Evolutionary conservation across 352 stramenopile species (phyloP), one percentile per base, ranked within the genome.

Genomic region (Thalassiosira delicatula): DNA sequence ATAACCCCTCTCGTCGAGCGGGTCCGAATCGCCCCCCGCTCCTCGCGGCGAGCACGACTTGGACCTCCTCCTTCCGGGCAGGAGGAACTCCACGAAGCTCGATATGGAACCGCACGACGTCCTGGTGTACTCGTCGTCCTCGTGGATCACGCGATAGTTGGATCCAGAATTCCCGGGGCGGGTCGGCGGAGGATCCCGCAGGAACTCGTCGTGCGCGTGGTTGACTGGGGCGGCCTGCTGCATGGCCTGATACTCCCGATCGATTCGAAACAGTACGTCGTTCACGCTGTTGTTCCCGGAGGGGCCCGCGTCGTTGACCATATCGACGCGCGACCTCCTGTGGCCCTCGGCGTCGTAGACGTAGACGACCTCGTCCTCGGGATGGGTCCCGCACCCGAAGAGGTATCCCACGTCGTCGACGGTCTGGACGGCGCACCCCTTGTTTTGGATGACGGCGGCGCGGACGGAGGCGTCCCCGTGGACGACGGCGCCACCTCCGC

Each of bases 371-470:
- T 79, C 70, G n/a, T 79, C 70, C 42, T 79, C 17, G 25, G 70
- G 70, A 27, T 44, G 51, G 5, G 70, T 71, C 0, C 70, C 70
- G 51, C 59, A 79, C 0, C 70, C 70, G 30, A 79, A 79, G 33
- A 79, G 40, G 37, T 66, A 79, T 27, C 70, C 70, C 7, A 79
- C 57, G 37, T 79, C 70, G 30, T 79, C 70, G 1, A 46, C 70
- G n/a, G 59, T 66, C 33, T 68, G 59, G 33, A n/a, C 35, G 0
- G 63, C 53, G 30, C 70, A 79, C 65, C 70, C 70, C 23, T 72
- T 79, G 19, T 70, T 56, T 40, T 76, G 68, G 49, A 76, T 21
- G 8, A 54, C 57, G 19, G 37, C 40, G 11, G 66, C 68, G 12
- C 66, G 3, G 68, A 76, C 68, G 3, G 40, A 68, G 17, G 53